A percentile compares a stretch with the other conserved stretches of the same genome.
Evolutionary conservation across 495 filamentous ascomycete species (phyloP).

Genomic region (Cladorrhinum samala): DNA sequence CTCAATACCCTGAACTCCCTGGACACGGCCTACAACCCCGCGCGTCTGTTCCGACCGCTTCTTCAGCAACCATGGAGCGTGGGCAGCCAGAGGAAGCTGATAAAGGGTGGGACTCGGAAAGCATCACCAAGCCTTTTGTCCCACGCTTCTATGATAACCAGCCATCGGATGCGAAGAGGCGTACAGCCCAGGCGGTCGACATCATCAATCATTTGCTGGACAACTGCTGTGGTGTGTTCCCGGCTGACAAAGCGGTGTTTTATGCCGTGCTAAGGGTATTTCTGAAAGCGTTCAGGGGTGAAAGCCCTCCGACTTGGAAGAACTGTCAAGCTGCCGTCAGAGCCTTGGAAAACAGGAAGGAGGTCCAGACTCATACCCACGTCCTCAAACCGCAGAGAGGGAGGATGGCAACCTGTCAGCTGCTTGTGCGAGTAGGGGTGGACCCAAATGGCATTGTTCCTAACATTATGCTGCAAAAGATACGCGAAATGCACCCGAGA

Average conservation of each 20-base stretch:
- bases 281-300: slow-evolving; percentile 38
- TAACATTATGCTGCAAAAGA: slow-evolving; percentile 31
- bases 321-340: slow-evolving; percentile 45
- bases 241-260: slow-evolving; percentile 65
- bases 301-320: slow-evolving; percentile 28
- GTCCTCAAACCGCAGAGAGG: slow-evolving; percentile 25
- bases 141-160: slow-evolving; percentile 20
- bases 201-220: slow-evolving; percentile 67
- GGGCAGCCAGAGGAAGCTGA: background rate
- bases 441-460: slow-evolving; percentile 18
- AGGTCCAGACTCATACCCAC: slow-evolving; percentile 23
- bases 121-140: slow-evolving; percentile 15
- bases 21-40: background rate
- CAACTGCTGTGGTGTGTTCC: slow-evolving; percentile 65
- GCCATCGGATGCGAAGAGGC: slow-evolving; percentile 20
- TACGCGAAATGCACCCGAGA: slow-evolving; percentile 36
- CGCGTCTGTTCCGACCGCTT: background rate
- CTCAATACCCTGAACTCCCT: background rate
- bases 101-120: background rate
- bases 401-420: slow-evolving; percentile 12
- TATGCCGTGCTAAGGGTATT: slow-evolving; percentile 63
- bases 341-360: slow-evolving; percentile 18
- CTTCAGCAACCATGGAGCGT: background rate
- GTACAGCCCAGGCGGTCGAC: slow-evolving; percentile 37
- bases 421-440: slow-evolving; percentile 24